Evolutionary conservation across 2,329 filamentous ascomycete species (phyloP).

Genomic region (Claviceps pazoutovae): DNA sequence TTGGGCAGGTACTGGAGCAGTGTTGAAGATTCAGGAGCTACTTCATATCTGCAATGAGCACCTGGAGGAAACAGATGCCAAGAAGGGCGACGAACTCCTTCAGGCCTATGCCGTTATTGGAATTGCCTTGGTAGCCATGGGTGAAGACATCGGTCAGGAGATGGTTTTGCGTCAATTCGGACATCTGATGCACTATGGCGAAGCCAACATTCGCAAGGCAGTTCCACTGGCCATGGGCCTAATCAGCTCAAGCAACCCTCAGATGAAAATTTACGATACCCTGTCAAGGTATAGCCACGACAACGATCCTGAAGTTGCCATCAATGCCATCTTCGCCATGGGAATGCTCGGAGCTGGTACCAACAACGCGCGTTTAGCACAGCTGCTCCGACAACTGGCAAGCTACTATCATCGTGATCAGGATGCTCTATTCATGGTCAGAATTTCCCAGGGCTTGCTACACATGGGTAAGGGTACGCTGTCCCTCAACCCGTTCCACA

Average conservation of each 20-base stretch:
- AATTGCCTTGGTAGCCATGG: slow-evolving; percentile 90
- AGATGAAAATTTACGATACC: slow-evolving; percentile 99
- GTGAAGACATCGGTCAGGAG: slow-evolving; percentile 94
- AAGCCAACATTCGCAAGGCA: slow-evolving; percentile 90
- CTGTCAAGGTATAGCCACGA: slow-evolving; percentile 96
- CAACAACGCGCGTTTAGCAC: slow-evolving; percentile 92
- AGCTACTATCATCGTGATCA: slow-evolving; percentile 97
- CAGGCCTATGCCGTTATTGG: slow-evolving; percentile 94
- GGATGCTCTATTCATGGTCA: slow-evolving; percentile 96
- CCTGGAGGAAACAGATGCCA: slow-evolving; percentile 85
- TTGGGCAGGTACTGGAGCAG: slow-evolving; percentile 93
- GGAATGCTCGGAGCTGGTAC: slow-evolving; percentile 91
- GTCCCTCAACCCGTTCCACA: slow-evolving; percentile 96
- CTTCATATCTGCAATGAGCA: slow-evolving; percentile 97
- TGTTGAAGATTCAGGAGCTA: slow-evolving; percentile 92
- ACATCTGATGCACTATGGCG: slow-evolving; percentile 97
- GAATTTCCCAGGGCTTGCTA: slow-evolving; percentile 89
- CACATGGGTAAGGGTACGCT: slow-evolving; percentile 99
- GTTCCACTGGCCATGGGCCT: slow-evolving; percentile 94
- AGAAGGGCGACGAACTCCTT: slow-evolving; percentile 87
- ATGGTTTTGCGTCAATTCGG: slow-evolving; percentile 97
- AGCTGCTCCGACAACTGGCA: slow-evolving; percentile 84
- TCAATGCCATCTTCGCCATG: slow-evolving; percentile 99
- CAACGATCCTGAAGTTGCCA: slow-evolving; percentile 93
- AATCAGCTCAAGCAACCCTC: slow-evolving; percentile 92